Base-by-base conservation (phyloP, 2,329 filamentous ascomycete species). In the Alternaria conjuncta region DNA sequence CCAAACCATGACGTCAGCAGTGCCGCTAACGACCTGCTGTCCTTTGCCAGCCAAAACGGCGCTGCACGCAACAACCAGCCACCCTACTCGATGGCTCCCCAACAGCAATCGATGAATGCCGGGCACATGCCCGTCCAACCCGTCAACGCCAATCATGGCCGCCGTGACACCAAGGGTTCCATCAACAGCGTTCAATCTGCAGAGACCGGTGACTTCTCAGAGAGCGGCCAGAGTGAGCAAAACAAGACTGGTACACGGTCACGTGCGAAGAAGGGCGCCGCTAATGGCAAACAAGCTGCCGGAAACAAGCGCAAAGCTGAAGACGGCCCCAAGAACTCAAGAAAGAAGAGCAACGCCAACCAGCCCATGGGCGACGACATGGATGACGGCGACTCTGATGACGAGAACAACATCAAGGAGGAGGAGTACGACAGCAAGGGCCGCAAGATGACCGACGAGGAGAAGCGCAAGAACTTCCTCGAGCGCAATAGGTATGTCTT, bases 391-490 rank as follows among this genome's bases (percentile, higher is more conserved):
- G 79, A 80, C n/a, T 73, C 65, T 5, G 78, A 75, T 57, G 81
- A 82, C 44, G 72, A 75, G n/a, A 70, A 68, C 12, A 78, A 81
- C 50, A 71, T 77, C 61, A 81, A 82, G 57, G 71, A 74, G 59
- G 80, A 82, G 46, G 72, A 74, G 25, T 71, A 71, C 43, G 70
- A 73, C 53, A 83, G 85, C 44, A 88, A 90, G 72, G 84, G 84
- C 45, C 91, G 89, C 79, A 97, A 97, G 84, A 97, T 97, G 93
- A 97, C 94, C 0, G 96, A 98, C 60, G 96, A 98, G 76, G 96
- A 99, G 84, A 99, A 99, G 85, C 88, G 96, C 45, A 97, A 96
- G 83, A 99, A 98, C 79, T 99, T 99, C 80, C 85, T 99, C 3
- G 96, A 99, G 78, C 87, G 96, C 26, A 99, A 99, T 80, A 90